Base-by-base conservation (phyloP, 768 basidiomycete genomes). In the Hydnum rufescens region DNA sequence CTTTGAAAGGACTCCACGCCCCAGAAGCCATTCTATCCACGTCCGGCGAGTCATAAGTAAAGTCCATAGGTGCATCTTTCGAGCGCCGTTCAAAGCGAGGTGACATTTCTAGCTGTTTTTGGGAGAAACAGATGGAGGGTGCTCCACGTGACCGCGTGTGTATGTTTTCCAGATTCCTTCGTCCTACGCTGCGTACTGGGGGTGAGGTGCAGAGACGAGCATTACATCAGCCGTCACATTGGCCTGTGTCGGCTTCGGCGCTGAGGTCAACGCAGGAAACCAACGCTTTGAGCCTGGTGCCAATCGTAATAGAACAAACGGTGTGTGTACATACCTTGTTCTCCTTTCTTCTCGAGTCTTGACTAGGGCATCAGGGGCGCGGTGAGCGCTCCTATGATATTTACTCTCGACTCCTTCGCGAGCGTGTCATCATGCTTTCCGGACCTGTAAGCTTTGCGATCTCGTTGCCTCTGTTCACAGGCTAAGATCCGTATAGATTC, bases 381-480 rank as follows among this genome's bases (percentile, higher is more conserved):
- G 85, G 86, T 8, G 87, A 88, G 65, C 73, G 86, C 32, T 86
- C 84, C 26, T 93, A 95, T 67, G 92, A 96, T 62, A 95, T 97
- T 53, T 97, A 89, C 67, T 96, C 92, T 32, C 76, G 93, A 22
- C 72, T 97, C 48, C 71, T 97, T 34, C 72, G 87, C 57, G 93
- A 97, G 63, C 75, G 93, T 49, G 92, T 96, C 32, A 85, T 97
- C 59, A 95, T 96, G 80, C 72, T 96, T 32, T 83, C 85, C 60
- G 92, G 90, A 19, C 82, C 89, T 16, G 92, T 92, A 62, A 59
- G 79, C 70, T 46, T 34, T 28, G 22, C 47, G 18, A 28, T 31
- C 44, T n/a, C 16, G 6, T 3, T 6, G 6, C 16, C 51, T 34
- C 51, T 22, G 6, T 22, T 30, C 22, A 23, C 34, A 36, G 32